Percentiles rank a stretch among this genome's conserved stretches.
Evolutionary conservation across 257 asterid species (phyloP).

Genomic region (Nicotiana undulata): DNA sequence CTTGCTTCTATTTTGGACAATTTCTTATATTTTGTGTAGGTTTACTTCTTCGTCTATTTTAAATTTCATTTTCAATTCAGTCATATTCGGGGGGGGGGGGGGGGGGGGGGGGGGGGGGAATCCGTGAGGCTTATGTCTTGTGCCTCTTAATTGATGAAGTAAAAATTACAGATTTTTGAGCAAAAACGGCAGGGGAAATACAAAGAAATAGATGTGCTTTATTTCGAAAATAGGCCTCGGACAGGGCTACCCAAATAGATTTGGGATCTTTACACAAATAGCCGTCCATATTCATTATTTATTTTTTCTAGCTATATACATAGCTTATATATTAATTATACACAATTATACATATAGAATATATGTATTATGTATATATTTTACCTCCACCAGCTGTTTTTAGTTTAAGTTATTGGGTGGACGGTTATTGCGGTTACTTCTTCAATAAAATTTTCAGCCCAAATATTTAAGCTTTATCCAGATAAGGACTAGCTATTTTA

Average conservation of each 20-base stretch:
- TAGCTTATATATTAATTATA: too few relatives aligned
- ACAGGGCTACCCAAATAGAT: neutral
- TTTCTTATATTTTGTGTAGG: neutral
- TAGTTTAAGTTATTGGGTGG: too few relatives aligned
- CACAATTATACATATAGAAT: too few relatives aligned
- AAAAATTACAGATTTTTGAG: too few relatives aligned
- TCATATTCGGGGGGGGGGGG: too few relatives aligned
- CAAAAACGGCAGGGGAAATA: neutral
- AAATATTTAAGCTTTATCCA: neutral
- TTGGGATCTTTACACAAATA: too few relatives aligned
- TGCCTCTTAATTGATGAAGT: neutral
- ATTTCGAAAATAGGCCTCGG: neutral
- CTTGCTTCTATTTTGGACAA: neutral
- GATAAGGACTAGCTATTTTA: neutral
- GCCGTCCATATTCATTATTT: too few relatives aligned
- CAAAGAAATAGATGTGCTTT: neutral
- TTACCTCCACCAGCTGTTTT: too few relatives aligned
- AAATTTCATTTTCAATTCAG: neutral
- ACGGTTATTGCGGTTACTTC: too few relatives aligned
- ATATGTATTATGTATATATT: too few relatives aligned
- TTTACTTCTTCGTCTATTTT: neutral
- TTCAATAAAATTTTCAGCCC: neutral
- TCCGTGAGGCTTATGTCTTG: neutral
- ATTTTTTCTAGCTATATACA: too few relatives aligned
- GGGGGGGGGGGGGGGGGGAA: too few relatives aligned